Conservation (phyloP, 2,329 filamentous ascomycete genomes). For the Neurospora crassa region DNA sequence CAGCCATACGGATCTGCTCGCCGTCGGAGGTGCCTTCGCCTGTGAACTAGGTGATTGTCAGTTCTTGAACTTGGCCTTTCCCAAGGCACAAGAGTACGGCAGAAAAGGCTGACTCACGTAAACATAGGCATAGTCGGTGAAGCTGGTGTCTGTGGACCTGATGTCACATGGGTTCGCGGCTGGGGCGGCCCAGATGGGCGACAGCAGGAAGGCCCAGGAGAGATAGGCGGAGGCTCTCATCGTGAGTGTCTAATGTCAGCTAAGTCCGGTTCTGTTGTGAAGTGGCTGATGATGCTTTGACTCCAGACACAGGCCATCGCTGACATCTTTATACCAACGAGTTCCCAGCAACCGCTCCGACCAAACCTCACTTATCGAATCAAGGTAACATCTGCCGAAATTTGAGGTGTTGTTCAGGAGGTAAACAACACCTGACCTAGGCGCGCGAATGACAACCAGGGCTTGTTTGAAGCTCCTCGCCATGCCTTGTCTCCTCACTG, state of each 20-base stretch:
- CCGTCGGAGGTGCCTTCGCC: slow-evolving; percentile 20
- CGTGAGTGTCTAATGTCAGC: background rate
- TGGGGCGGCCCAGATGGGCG: background rate
- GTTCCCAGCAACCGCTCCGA: background rate
- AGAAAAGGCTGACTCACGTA: background rate
- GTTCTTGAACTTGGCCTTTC: background rate
- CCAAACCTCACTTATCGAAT: background rate
- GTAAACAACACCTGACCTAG: background rate
- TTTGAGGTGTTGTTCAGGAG: background rate
- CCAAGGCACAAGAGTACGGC: background rate
- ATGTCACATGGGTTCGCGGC: background rate
- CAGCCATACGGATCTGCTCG: slow-evolving; percentile 43
- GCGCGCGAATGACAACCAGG: background rate
- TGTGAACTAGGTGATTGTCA: slow-evolving; percentile 3
- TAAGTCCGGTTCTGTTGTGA: background rate
- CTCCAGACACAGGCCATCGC: background rate
- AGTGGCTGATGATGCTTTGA: background rate
- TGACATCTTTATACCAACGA: background rate
- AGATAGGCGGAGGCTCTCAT: background rate
- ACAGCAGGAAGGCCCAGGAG: background rate
- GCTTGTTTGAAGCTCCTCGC: background rate
- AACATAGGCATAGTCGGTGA: slow-evolving; percentile 4
- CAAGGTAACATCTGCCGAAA: background rate
- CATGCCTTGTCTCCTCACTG: background rate
- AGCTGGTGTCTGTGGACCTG: background rate